Conservation (phyloP, 345 rosid genomes). For the Mallotus nudiflorus region DNA sequence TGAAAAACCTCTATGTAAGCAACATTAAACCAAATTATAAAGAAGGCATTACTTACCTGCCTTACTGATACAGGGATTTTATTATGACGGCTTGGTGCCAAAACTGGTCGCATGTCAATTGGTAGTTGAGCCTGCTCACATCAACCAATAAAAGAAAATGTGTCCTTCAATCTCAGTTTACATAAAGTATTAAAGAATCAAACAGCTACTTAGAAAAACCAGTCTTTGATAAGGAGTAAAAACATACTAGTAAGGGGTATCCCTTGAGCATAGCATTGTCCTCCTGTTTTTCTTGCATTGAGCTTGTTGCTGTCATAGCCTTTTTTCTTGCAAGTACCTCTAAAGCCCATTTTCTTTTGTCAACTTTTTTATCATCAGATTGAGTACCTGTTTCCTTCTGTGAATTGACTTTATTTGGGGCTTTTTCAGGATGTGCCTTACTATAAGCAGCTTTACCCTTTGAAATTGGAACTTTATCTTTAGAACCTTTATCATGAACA, state of each 20-base stretch:
- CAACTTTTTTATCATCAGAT: constrained; percentile 60
- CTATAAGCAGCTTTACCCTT: constrained; percentile 38
- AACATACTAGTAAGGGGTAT: constrained; percentile 79
- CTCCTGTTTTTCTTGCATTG: constrained; percentile 52
- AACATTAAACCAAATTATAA: background rate
- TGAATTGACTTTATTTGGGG: constrained; percentile 29
- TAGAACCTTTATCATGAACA: constrained; percentile 42
- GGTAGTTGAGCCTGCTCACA: constrained; percentile 84
- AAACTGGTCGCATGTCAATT: constrained; percentile 72
- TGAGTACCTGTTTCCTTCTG: constrained; percentile 40
- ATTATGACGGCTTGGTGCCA: constrained; percentile 70
- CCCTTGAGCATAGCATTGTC: constrained; percentile 65
- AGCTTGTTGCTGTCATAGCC: constrained; percentile 53
- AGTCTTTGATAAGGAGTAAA: background rate
- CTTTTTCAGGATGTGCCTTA: constrained; percentile 36
- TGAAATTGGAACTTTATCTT: constrained; percentile 40
- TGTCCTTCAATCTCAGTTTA: constrained; percentile 15
- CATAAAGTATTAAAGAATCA: constrained; percentile 10
- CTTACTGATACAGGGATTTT: constrained; percentile 83
- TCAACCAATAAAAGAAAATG: constrained; percentile 27
- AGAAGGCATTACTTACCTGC: constrained; percentile 57
- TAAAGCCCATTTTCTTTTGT: constrained; percentile 93
- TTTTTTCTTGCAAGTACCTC: constrained; percentile 93
- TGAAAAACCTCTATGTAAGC: background rate
- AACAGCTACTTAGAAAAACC: constrained; percentile 4